A percentile compares a stretch with the other conserved stretches of the same genome.
Evolutionary conservation across 495 filamentous ascomycete genomes (phyloP).

Genomic region (Pseudotulostoma volvatum): DNA sequence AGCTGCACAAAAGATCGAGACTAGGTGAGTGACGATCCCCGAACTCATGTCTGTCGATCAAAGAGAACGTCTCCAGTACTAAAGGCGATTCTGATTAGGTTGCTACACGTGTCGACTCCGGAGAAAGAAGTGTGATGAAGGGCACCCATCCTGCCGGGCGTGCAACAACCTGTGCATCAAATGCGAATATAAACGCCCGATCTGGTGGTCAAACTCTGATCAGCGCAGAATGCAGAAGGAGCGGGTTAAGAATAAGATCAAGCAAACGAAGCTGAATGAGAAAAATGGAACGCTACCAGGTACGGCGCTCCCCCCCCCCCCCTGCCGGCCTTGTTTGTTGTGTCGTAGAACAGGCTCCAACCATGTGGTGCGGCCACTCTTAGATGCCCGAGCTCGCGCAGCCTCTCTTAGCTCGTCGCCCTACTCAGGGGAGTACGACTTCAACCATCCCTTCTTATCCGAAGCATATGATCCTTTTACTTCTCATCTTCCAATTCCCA

Average conservation of each 20-base stretch:
- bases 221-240: conserved; percentile 78
- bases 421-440: conserved; percentile 54
- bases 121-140: conserved; percentile 96
- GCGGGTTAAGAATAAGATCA: conserved; percentile 89
- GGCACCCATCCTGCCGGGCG: conserved; percentile 66
- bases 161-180: conserved; percentile 73
- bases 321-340: too few species aligned
- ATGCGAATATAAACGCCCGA: conserved; percentile 91
- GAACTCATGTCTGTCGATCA: too few species aligned
- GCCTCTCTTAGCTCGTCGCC: conserved; percentile 33
- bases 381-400: background rate
- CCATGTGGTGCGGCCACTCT: too few species aligned
- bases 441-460: conserved; percentile 43
- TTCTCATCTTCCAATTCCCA: conserved; percentile 29
- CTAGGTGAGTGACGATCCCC: conserved; percentile 48
- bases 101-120: conserved; percentile 95
- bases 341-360: too few species aligned
- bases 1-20: conserved; percentile 84
- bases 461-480: conserved; percentile 45
- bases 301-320: conserved; percentile 23
- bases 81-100: too few species aligned
- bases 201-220: conserved; percentile 93
- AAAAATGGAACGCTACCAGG: conserved; percentile 41
- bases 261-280: conserved; percentile 84
- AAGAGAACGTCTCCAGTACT: too few species aligned